These are phyloP conservation scores for Fusarium kyushuense DNA, from an alignment of 2,329 filamentous ascomycete species.

Conservation along the genomic window DNA sequence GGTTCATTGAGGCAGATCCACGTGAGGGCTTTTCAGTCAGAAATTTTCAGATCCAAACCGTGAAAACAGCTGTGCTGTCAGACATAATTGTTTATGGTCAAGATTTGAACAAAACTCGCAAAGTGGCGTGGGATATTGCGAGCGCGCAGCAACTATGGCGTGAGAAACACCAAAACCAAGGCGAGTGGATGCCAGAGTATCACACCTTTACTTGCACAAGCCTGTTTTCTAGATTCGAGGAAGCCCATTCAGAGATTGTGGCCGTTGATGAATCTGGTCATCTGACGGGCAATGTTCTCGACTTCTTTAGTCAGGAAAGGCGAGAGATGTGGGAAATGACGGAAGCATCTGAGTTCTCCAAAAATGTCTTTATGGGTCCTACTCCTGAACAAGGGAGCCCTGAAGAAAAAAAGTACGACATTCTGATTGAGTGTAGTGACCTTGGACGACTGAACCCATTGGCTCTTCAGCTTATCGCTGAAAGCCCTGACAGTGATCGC, in stretches of 20 bases:
- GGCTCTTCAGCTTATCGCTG: slow-evolving; percentile 72
- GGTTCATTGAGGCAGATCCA: slow-evolving; percentile 88
- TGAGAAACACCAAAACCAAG: slow-evolving; percentile 69
- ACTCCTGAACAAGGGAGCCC: slow-evolving; percentile 77
- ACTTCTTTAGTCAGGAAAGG: slow-evolving; percentile 91
- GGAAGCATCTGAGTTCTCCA: slow-evolving; percentile 85
- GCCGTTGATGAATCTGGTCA: slow-evolving; percentile 78
- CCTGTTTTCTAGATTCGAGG: slow-evolving; percentile 78
- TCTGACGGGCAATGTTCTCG: slow-evolving; percentile 81
- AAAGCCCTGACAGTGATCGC: slow-evolving; percentile 61
- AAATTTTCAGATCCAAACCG: slow-evolving; percentile 96
- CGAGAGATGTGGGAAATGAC: slow-evolving; percentile 96
- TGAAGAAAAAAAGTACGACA: slow-evolving; percentile 76
- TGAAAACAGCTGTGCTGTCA: slow-evolving; percentile 87
- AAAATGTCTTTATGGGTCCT: slow-evolving; percentile 91
- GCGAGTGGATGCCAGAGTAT: slow-evolving; percentile 71
- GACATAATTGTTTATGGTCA: slow-evolving; percentile 95
- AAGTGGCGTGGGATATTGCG: slow-evolving; percentile 76
- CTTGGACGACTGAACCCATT: slow-evolving; percentile 79
- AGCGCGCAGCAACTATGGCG: slow-evolving; percentile 82
- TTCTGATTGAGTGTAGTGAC: slow-evolving; percentile 91
- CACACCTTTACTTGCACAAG: slow-evolving; percentile 84
- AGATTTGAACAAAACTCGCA: slow-evolving; percentile 69
- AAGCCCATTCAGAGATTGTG: slow-evolving; percentile 76
- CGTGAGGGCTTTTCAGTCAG: slow-evolving; percentile 92